phyloP scores from a whole-genome alignment of 345 rosid genomes.

The Camelina hispida region DNA sequence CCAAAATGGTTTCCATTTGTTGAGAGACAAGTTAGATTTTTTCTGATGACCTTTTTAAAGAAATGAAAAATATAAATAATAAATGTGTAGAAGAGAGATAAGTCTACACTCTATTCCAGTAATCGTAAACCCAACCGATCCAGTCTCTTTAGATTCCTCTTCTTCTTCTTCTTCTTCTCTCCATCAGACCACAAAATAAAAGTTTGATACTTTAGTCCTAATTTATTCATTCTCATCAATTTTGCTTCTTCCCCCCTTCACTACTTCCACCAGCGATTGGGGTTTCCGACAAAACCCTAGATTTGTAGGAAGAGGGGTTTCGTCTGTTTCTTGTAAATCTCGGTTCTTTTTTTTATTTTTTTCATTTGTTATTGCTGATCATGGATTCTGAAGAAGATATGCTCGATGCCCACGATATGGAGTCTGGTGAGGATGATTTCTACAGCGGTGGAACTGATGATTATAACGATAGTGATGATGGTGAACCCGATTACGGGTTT shows the following conservation, averaged over 20 bases:
- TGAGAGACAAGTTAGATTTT: slow-evolving; percentile 18
- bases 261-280: slow-evolving; percentile 3
- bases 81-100: slow-evolving; percentile 10
- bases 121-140: slow-evolving; percentile 43
- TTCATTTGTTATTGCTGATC: slow-evolving; percentile 10
- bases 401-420: slow-evolving; percentile 76
- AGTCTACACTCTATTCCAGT: slow-evolving; percentile 37
- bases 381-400: slow-evolving; percentile 84
- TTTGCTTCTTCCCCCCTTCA: background rate
- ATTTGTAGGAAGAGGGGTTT: slow-evolving; percentile 37
- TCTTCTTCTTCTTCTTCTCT: too few species aligned
- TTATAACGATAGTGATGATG: slow-evolving; percentile 58
- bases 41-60: background rate
- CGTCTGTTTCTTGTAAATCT: slow-evolving; percentile 34
- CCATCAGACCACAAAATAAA: background rate
- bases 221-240: slow-evolving; percentile 1
- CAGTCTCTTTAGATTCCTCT: slow-evolving; percentile 22
- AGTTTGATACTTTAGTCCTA: slow-evolving; percentile 1
- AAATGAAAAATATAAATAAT: background rate
- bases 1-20: too few species aligned
- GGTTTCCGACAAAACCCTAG: slow-evolving; percentile 39
- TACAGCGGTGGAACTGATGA: slow-evolving; percentile 82
- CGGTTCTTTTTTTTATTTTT: background rate
- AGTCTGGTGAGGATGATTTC: slow-evolving; percentile 76
- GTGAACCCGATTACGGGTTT: slow-evolving; percentile 59